These are phyloP conservation scores for Sporisorium reilianum DNA, from an alignment of 1,284 basidiomycete species.

Conservation along the genomic window DNA sequence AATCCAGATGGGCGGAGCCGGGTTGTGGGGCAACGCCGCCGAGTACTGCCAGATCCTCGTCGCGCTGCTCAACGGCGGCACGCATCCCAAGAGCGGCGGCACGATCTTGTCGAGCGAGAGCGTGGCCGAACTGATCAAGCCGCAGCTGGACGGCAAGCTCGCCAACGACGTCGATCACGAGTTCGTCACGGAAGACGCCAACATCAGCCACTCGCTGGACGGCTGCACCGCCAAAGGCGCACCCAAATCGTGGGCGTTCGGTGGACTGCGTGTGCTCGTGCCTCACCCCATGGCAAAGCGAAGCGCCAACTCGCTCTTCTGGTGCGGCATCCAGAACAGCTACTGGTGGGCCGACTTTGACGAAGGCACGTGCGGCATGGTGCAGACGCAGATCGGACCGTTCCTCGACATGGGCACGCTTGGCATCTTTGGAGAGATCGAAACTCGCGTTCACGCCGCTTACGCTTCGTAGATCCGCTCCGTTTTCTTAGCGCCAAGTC, in stretches of 20 bases:
- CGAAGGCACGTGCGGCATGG: constrained; percentile 46
- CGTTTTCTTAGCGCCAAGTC: too few relatives aligned
- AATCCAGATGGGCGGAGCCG: constrained; percentile 51
- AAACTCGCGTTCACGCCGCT: constrained; percentile 36
- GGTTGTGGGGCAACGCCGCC: constrained; percentile 45
- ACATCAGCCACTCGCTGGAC: constrained; percentile 36
- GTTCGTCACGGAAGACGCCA: constrained; percentile 37
- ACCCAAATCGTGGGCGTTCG: constrained; percentile 47
- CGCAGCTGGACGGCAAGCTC: constrained; percentile 47
- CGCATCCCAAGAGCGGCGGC: constrained; percentile 52
- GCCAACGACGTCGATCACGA: constrained; percentile 36
- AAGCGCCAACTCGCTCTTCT: constrained; percentile 40
- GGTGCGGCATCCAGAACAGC: constrained; percentile 50
- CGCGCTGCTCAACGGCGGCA: constrained; percentile 58
- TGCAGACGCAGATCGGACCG: constrained; percentile 44
- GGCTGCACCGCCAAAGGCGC: constrained; percentile 37
- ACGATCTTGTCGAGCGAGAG: constrained; percentile 52
- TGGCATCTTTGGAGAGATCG: constrained; percentile 34
- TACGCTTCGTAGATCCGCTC: constrained; percentile 12
- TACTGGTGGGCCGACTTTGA: constrained; percentile 49
- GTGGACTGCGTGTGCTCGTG: constrained; percentile 33
- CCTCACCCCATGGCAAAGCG: constrained; percentile 37
- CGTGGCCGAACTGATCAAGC: constrained; percentile 48
- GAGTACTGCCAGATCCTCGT: constrained; percentile 52
- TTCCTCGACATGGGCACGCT: constrained; percentile 46